Conservation (phyloP, 2,329 filamentous ascomycete species). For the Aspergillus unguis region DNA sequence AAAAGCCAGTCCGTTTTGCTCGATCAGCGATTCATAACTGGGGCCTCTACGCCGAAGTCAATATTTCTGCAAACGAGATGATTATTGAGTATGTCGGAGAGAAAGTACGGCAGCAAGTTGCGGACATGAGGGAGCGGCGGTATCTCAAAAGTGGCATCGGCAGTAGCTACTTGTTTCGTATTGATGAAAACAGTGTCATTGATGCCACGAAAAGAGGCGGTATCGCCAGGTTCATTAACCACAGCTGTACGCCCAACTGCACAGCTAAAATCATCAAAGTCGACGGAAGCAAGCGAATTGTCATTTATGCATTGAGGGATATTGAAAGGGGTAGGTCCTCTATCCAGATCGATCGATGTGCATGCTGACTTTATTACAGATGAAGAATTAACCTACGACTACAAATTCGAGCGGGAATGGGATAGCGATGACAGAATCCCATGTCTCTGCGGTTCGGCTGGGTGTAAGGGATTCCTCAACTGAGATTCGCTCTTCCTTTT, state of each 20-base stretch:
- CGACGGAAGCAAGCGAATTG: conserved; percentile 95
- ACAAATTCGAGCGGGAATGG: conserved; percentile 98
- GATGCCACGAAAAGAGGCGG: conserved; percentile 98
- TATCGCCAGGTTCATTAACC: conserved; percentile 96
- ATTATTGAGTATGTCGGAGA: conserved; percentile 99
- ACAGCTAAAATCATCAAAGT: conserved; percentile 99
- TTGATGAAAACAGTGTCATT: conserved; percentile 95
- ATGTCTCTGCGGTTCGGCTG: conserved; percentile 91
- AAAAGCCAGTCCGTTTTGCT: conserved; percentile 98
- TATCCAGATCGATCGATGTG: neutral
- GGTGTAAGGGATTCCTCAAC: conserved; percentile 98
- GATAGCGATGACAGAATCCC: conserved; percentile 93
- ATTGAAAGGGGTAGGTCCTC: conserved; percentile 82
- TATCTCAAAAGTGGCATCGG: conserved; percentile 97
- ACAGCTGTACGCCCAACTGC: conserved; percentile 97
- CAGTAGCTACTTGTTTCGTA: conserved; percentile 95
- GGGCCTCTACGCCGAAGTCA: conserved; percentile 96
- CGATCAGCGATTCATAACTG: conserved; percentile 98
- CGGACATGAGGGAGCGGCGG: conserved; percentile 87
- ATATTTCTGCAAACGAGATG: conserved; percentile 96
- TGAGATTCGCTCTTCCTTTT: conserved; percentile 45
- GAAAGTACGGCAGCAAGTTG: conserved; percentile 93
- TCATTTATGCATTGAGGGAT: conserved; percentile 95
- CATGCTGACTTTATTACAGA: conserved; percentile 54
- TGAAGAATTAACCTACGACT: conserved; percentile 98